Evolutionary conservation across 371 early-diverging fungal genomes (phyloP), one percentile per base, ranked within the genome.

Genomic region (Aphelidium insulamus): DNA sequence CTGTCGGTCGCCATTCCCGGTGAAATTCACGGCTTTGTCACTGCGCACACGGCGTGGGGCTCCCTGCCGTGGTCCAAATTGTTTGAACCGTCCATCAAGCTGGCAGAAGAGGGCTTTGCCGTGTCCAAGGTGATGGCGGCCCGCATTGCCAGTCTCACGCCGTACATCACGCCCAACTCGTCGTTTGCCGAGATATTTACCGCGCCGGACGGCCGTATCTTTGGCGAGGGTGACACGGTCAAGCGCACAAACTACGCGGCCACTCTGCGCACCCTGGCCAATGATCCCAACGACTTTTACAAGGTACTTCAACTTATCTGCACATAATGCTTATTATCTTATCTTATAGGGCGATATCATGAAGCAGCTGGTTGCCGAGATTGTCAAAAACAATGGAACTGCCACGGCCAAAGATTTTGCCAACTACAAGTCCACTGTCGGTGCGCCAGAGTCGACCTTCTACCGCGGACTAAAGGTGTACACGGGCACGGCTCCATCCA

Each of bases 1-100:
- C 46, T 83, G 27, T 48, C 87, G 3, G 71, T 91, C 6, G 95
- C 68, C 22, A 72, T 94, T 1, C 99, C 97, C 10, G 86, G 88
- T 9, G 92, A 92, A 49, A 52, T 92, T 7, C 62, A 72, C 15
- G 95, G 97, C 2, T 62, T 88, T 16, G 74, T 75, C 39, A 38
- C 59, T 8, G 86, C 85, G 2, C 88, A 94, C 49, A 55, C 59
- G 34, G 47, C 54, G 52, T 49, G 12, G 25, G 9, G 18, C 21
- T 26, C 63, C 39, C 52, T 92, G 7, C 58, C 75, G 0, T 99
- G 99, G 99, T 41, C 50, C 5, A 44, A 62, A 2, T 53, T 99
- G 14, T 75, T 98, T 52, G 61, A 51, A 34, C 83, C 88, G 4
- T 57, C 82, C 0, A 74, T 95, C 26, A 50, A 56, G 21, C 46